Percentiles rank a stretch among this genome's conserved stretches.
These are phyloP conservation scores for Ganoderma meredithae DNA, from an alignment of 1,284 basidiomycete genomes.

Conservation along the genomic window DNA sequence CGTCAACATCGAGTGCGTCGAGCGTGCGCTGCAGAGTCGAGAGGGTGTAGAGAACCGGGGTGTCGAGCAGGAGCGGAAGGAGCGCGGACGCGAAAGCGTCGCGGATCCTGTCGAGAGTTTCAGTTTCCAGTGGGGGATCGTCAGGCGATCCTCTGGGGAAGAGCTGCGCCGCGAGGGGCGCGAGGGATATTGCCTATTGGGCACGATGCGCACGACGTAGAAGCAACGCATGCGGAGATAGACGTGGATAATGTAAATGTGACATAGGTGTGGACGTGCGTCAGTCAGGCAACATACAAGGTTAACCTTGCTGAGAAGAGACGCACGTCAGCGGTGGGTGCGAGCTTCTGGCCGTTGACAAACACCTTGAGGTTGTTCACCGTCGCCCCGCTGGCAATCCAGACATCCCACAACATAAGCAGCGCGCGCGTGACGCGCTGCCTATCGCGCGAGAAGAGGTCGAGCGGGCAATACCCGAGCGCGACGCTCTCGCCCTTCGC, in stretches of 20 bases:
- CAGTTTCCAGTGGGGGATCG: background rate
- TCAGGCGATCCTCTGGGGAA: slow-evolving; percentile 13
- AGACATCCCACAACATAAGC: slow-evolving; percentile 74
- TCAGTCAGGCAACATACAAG: slow-evolving; percentile 2
- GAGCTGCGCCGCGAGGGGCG: slow-evolving; percentile 28
- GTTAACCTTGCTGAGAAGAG: background rate
- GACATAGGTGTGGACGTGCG: background rate
- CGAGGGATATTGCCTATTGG: slow-evolving; percentile 20
- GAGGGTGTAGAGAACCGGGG: slow-evolving; percentile 65
- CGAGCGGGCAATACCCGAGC: slow-evolving; percentile 83
- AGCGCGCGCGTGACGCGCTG: slow-evolving; percentile 69
- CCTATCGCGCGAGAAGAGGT: slow-evolving; percentile 80
- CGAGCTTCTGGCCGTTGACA: slow-evolving; percentile 64
- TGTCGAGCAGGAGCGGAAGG: slow-evolving; percentile 58
- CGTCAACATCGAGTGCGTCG: slow-evolving; percentile 87
- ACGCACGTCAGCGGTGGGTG: slow-evolving; percentile 65
- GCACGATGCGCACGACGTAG: background rate
- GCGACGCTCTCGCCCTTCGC: slow-evolving; percentile 48
- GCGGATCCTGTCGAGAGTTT: slow-evolving; percentile 27
- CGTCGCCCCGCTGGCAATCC: slow-evolving; percentile 66
- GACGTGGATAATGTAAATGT: background rate
- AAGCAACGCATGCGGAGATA: background rate
- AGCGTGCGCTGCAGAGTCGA: slow-evolving; percentile 77
- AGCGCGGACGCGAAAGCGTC: slow-evolving; percentile 54
- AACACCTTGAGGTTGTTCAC: slow-evolving; percentile 88